These are phyloP conservation scores for Adiantum capillusveneris DNA, from an alignment of 75 land plant species.

Conservation along the genomic window DNA sequence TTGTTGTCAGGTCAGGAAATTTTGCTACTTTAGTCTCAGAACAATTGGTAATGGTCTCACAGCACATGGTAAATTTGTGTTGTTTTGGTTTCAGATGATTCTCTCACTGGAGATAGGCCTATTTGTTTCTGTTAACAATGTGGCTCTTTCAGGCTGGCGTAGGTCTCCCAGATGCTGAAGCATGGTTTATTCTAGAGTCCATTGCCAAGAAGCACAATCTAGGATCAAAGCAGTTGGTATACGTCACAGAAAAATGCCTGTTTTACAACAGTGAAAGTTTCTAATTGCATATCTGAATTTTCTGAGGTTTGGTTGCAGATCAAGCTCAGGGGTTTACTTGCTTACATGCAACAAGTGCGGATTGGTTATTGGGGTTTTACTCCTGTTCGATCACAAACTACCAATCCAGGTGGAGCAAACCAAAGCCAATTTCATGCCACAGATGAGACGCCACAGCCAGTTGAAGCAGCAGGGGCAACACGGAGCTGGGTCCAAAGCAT, in stretches of 20 bases:
- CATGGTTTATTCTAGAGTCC: slow-evolving; percentile 92
- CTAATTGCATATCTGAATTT: no score
- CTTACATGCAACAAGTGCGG: slow-evolving; percentile 63
- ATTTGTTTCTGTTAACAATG: neutral
- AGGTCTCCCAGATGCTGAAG: slow-evolving; percentile 77
- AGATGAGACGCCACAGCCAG: slow-evolving; percentile 59
- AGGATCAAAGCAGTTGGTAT: slow-evolving; percentile 84
- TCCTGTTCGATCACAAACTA: slow-evolving; percentile 31
- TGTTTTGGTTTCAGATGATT: neutral
- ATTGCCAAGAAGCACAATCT: slow-evolving; percentile 79
- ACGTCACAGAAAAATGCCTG: slow-evolving; percentile 3
- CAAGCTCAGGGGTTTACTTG: slow-evolving; percentile 70
- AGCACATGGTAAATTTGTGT: slow-evolving; percentile 63
- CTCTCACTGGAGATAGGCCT: neutral
- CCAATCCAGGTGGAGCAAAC: slow-evolving; percentile 17
- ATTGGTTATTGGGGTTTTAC: slow-evolving; percentile 78
- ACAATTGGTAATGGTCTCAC: slow-evolving; percentile 65
- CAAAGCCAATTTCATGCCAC: slow-evolving; percentile 36
- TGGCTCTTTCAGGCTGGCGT: slow-evolving; percentile 70
- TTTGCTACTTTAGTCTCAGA: slow-evolving; percentile 78
- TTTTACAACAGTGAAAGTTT: no score
- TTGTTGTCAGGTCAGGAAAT: slow-evolving; percentile 62
- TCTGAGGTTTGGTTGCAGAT: slow-evolving; percentile 38
- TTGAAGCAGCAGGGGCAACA: slow-evolving; percentile 82
- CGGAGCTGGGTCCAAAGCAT: slow-evolving; percentile 99